phyloP scores from a whole-genome alignment of 352 stramenopile species.

The Phytopythium boreale region DNA sequence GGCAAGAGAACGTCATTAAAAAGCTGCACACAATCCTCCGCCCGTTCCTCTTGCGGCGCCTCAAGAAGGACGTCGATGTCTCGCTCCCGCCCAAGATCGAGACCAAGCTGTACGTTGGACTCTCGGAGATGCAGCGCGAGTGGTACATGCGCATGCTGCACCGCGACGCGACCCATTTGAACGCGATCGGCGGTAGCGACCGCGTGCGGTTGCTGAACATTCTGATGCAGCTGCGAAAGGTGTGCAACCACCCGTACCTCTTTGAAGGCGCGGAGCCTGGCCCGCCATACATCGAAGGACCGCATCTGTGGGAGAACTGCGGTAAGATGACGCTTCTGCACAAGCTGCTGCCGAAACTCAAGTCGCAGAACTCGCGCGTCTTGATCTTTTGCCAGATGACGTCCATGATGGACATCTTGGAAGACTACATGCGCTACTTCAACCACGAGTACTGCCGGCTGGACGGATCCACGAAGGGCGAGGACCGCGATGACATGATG shows the following conservation, averaged over 20 bases:
- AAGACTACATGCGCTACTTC: slow-evolving; percentile 97
- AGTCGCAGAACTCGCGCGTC: slow-evolving; percentile 88
- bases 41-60: slow-evolving; percentile 96
- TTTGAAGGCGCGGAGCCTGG: slow-evolving; percentile 98
- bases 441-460: slow-evolving; percentile 83
- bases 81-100: slow-evolving; percentile 97
- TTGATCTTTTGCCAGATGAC: slow-evolving; percentile 99
- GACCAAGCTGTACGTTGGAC: slow-evolving; percentile 97
- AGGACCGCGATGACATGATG: slow-evolving; percentile 91
- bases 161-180: slow-evolving; percentile 94
- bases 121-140: slow-evolving; percentile 97
- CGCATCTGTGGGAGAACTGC: slow-evolving; percentile 98
- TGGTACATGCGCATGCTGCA: slow-evolving; percentile 98
- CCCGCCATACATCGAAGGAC: slow-evolving; percentile 95
- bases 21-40: slow-evolving; percentile 97
- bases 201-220: slow-evolving; percentile 96
- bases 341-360: slow-evolving; percentile 87
- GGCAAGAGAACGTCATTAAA: slow-evolving; percentile 97
- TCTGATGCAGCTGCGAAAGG: slow-evolving; percentile 98
- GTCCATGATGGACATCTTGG: slow-evolving; percentile 98
- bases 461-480: slow-evolving; percentile 81
- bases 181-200: slow-evolving; percentile 96
- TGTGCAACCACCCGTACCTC: slow-evolving; percentile 99
- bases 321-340: slow-evolving; percentile 98
- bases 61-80: slow-evolving; percentile 99